Percentiles rank a stretch among this genome's conserved stretches.
These are phyloP conservation scores for Pleurotus platypus DNA, from an alignment of 768 basidiomycete species.

Conservation along the genomic window DNA sequence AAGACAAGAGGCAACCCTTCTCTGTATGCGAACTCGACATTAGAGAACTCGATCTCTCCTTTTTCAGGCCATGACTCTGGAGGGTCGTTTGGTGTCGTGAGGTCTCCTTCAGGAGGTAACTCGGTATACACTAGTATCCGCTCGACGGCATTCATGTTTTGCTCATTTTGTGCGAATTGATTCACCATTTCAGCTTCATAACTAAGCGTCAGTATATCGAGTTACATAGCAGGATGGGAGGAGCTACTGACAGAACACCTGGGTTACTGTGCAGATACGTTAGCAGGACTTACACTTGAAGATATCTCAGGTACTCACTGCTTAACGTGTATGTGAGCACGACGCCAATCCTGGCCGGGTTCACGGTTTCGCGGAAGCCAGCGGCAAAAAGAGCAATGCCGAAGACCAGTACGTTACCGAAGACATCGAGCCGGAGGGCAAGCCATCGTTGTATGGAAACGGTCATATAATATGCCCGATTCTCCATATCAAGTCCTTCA, in stretches of 20 bases:
- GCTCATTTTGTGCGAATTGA: conserved; percentile 57
- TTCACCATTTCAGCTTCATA: conserved; percentile 49
- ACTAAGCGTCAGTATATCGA: neutral
- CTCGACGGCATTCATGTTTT: conserved; percentile 74
- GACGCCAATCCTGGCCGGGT: conserved; percentile 61
- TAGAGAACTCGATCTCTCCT: conserved; percentile 51
- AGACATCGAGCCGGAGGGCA: conserved; percentile 57
- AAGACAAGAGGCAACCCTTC: conserved; percentile 63
- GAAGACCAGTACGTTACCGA: conserved; percentile 64
- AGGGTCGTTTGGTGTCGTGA: conserved; percentile 40
- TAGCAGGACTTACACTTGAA: neutral
- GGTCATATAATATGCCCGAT: conserved; percentile 62
- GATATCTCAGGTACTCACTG: conserved; percentile 30
- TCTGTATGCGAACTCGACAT: conserved; percentile 59
- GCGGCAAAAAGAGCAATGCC: conserved; percentile 71
- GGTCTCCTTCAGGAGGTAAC: conserved; percentile 53
- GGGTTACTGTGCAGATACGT: conserved; percentile 34
- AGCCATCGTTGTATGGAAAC: conserved; percentile 67
- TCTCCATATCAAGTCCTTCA: conserved; percentile 52
- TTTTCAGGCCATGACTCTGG: conserved; percentile 43
- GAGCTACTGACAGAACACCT: conserved; percentile 44
- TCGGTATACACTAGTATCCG: conserved; percentile 67
- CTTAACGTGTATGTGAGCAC: conserved; percentile 53
- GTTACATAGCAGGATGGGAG: neutral
- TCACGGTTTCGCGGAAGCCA: conserved; percentile 50